Percentiles rank a stretch among this genome's conserved stretches.
Conservation (phyloP, 306 rosid genomes). For the Ammopiptanthus mongolicus region DNA sequence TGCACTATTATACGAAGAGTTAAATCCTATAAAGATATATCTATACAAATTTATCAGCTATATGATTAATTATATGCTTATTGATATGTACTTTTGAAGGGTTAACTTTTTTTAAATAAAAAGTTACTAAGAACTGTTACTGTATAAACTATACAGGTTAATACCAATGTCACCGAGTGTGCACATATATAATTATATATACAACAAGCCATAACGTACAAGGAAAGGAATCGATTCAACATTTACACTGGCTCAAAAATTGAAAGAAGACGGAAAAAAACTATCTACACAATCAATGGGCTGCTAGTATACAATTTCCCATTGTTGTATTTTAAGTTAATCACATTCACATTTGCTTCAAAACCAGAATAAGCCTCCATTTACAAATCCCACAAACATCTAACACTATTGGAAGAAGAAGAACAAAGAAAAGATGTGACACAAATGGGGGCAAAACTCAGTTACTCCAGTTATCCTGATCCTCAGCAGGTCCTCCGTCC, state of each 20-base stretch:
- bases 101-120: not conserved
- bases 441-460: constrained; percentile 25
- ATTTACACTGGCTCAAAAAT: not conserved
- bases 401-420: not conserved
- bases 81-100: not conserved
- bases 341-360: constrained; percentile 7
- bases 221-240: constrained; percentile 1
- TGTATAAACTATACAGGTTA: not conserved
- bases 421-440: not conserved
- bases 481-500: constrained; percentile 49
- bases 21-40: too few relatives aligned
- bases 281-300: not conserved
- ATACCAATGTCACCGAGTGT: not conserved
- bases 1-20: too few relatives aligned
- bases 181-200: not conserved
- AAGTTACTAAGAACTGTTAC: not conserved
- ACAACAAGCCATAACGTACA: not conserved
- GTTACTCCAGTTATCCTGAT: constrained; percentile 84
- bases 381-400: constrained; percentile 21
- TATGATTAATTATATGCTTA: not conserved
- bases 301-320: constrained; percentile 18
- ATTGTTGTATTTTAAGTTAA: not conserved
- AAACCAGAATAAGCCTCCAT: constrained; percentile 13
- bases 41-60: too few relatives aligned
- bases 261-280: not conserved